Base-by-base conservation (phyloP, 805 yeast species). In the Monosporozyma aquatica region DNA sequence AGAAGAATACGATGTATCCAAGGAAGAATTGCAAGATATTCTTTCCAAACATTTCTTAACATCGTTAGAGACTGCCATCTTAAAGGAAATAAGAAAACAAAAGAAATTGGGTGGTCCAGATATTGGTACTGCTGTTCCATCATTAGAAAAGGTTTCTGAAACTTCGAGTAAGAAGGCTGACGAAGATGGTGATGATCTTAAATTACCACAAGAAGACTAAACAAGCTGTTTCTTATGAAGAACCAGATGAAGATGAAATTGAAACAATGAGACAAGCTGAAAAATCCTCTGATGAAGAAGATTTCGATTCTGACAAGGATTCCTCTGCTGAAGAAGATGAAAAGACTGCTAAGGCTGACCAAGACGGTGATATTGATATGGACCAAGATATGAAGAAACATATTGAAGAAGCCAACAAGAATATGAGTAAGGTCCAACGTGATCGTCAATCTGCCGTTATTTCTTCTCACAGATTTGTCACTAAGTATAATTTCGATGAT, bases 161-260 rank as follows among this genome's bases (percentile, higher is more conserved):
- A 62, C 54, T 26, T 47, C 57, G 30, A 65, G 58, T 10, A 65
- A 62, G n/a, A 64, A 58, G 27, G 61, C 54, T 23, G 39, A 37
- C 4, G 74, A 67, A 29, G 63, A 58, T 41, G 79, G 71, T 40
- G 73, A 71, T 37, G 82, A 78, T 48, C 86, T 76, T n/a, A 47
- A 77, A 72, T 55, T 65, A 72, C 46, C 74, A 70, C 49, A 66
- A 72, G 41, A 81, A 80, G 51, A 70, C 79, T 29, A 86, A 87
- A 54, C 95, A 89, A 66, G 80, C 95, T 14, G 90, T 84, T 30
- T 87, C 96, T 2, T 87, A 87, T 54, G 97, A 89, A 49, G 95
- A 78, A 13, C 95, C 96, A 26, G 97, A 89, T 65, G 97, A 89
- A 48, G 97, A 87, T 24, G 97, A 89, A 59, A 69, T 85, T 47